These are phyloP conservation scores for Alternaria sp. DNA, from an alignment of 2,329 filamentous ascomycete genomes.

Conservation along the genomic window DNA sequence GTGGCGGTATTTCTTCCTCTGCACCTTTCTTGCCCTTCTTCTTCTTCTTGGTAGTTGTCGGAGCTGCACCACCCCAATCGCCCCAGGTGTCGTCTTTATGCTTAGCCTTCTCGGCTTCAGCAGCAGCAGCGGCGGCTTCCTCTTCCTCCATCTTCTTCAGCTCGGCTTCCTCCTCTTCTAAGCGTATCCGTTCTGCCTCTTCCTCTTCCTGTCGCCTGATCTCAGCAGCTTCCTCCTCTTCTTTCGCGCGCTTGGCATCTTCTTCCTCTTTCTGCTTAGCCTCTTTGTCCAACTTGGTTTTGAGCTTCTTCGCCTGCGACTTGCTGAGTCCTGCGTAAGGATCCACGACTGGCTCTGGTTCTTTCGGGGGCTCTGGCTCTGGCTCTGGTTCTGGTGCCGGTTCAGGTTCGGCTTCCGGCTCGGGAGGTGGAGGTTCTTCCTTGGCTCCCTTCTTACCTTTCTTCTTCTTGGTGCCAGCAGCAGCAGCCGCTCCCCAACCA, in stretches of 20 bases:
- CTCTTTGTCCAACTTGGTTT: constrained; percentile 46
- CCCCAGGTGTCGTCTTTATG: constrained; percentile 45
- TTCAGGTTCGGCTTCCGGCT: constrained; percentile 20
- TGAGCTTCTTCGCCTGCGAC: constrained; percentile 38
- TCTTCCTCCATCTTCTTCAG: constrained; percentile 31
- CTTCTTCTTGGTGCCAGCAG: constrained; percentile 33
- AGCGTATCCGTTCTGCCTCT: constrained; percentile 34
- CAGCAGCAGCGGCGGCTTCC: constrained; percentile 29
- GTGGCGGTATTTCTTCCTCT: constrained; percentile 31
- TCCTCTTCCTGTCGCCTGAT: constrained; percentile 27
- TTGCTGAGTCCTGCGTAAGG: constrained; percentile 40
- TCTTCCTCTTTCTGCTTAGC: constrained; percentile 23
- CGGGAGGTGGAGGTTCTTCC: constrained; percentile 26
- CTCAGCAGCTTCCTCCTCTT: constrained; percentile 32
- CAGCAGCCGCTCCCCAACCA: constrained; percentile 25
- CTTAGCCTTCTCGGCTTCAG: constrained; percentile 33
- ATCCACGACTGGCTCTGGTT: constrained; percentile 49
- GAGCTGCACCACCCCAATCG: constrained; percentile 36
- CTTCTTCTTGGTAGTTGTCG: constrained; percentile 38
- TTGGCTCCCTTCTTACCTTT: constrained; percentile 36
- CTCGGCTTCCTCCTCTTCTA: constrained; percentile 34
- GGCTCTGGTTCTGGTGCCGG: constrained; percentile 11
- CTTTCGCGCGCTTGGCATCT: constrained; percentile 23
- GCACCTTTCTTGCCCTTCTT: constrained; percentile 42
- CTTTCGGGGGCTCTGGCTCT: constrained; percentile 13